Evolutionary conservation across 352 stramenopile genomes (phyloP), one percentile per base, ranked within the genome.

Genomic region (Phytophthora pseudosyringae): DNA sequence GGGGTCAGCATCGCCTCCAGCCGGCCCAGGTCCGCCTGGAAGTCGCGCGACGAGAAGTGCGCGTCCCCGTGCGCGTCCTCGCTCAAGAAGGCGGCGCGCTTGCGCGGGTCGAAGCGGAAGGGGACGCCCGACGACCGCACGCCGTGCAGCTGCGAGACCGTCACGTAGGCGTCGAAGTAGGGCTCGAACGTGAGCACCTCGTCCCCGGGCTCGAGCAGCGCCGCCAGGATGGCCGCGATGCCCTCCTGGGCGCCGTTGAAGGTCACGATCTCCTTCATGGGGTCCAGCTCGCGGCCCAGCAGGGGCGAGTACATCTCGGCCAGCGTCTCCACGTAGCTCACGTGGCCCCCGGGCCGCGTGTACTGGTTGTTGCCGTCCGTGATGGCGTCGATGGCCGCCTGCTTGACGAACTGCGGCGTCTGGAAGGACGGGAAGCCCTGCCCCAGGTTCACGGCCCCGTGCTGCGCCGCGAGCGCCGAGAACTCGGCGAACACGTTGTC

Each of bases 381-480:
- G 58, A 97, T 95, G 41, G 89, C 90, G 45, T 93, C 81, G 32
- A 96, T 84, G 3, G 92, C 83, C 16, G 90, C 85, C 60, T 93
- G 64, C 72, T 98, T 97, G 35, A 96, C 82, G 57, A 98, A 98
- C 15, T 83, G 81, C 4, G 88, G 95, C 11, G 94, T 98, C 21
- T 89, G 70, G 83, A 97, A 99, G 69, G 97, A 94, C 18, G 97
- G 97, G 81, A 99, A 99, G 50, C 97, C 97, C 77, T 99, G 96
- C 6, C 95, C 97, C 40, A 99, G 80, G 73, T 99, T 99, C 41
- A 98, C 89, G 5, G 92, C 83, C 11, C 81, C 73, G 47, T 97
- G 78, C 65, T 94, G 57, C 11, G 74, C 69, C 2, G 93, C 89
- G 9, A 98, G 76, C 35, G 82, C 88, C 25, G 92, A 93, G 62